phyloP scores from a whole-genome alignment of 129 eudicot genomes.

The Helianthus annuus region DNA sequence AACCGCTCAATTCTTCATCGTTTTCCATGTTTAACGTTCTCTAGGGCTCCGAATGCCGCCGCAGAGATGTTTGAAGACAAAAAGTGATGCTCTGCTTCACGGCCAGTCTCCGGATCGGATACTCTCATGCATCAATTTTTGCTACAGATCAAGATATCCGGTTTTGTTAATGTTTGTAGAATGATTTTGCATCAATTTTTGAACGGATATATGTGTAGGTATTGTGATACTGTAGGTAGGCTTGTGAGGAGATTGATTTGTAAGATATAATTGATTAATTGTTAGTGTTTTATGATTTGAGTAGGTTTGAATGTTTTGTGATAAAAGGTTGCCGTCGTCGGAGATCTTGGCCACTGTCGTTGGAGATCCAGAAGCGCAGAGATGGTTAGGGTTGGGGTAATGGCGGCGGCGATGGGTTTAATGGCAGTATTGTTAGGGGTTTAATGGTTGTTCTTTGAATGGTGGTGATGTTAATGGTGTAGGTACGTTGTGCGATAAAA shows the following conservation, averaged over 20 bases:
- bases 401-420: no score
- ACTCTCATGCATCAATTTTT: conserved; percentile 59
- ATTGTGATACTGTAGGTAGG: neutral
- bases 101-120: conserved; percentile 38
- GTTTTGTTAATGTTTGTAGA: neutral
- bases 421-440: no score
- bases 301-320: neutral
- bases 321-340: no score
- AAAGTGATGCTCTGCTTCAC: conserved; percentile 20
- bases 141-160: conserved; percentile 57
- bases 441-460: no score
- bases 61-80: conserved; percentile 48
- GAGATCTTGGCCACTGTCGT: no score
- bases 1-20: conserved; percentile 34
- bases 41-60: conserved; percentile 40
- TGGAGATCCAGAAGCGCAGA: no score
- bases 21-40: conserved; percentile 36
- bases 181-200: neutral
- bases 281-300: conserved; percentile 13
- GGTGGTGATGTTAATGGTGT: no score
- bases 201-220: neutral
- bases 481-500: no score
- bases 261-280: neutral
- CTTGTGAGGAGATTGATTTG: conserved; percentile 5
- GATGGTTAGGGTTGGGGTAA: no score